Evolutionary conservation across 768 basidiomycete genomes (phyloP), one percentile per base, ranked within the genome.

Genomic region (Pisolithus microcarpus): DNA sequence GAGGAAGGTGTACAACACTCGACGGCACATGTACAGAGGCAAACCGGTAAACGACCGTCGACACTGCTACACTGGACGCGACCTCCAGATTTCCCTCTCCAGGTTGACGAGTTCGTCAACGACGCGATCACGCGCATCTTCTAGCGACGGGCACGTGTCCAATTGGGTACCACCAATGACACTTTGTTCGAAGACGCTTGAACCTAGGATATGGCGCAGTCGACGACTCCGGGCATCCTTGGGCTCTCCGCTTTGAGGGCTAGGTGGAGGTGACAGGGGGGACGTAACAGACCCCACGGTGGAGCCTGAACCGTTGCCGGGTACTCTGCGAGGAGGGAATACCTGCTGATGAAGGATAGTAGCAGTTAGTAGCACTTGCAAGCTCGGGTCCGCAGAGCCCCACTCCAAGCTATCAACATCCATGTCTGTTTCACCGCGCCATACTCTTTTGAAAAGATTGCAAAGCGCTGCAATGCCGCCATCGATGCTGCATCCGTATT

Each of bases 51-150:
- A 13, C 30, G 30, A 18, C 7, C 24, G 30, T 18, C 37, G 36
- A 23, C 30, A 10, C 16, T 6, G 15, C 49, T 36, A 62, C n/a
- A 56, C 49, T 19, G 38, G 18, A 23, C 50, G 50, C 3, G 40
- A 47, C 67, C 39, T 64, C 63, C 46, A 15, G 0, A 11, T 65
- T 61, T 48, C 59, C 57, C 45, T 59, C 59, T 61, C 70, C 26
- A 62, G 55, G 49, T 68, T 70, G 4, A 77, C 73, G 43, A 89
- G 72, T 72, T 84, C 72, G 68, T 91, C 88, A 43, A 88, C 85
- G 34, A 81, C 82, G n/a, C 75, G 68, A 65, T 90, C 88, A 51
- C 82, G 74, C 43, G 86, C 87, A 53, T 89, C 86, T 63, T 90
- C 87, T 48, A 89, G 63, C 24, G 65, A 63, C 65, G 34, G 3